Conservation (phyloP, 176 grass and related monocot species). For the Raddia guianensis region DNA sequence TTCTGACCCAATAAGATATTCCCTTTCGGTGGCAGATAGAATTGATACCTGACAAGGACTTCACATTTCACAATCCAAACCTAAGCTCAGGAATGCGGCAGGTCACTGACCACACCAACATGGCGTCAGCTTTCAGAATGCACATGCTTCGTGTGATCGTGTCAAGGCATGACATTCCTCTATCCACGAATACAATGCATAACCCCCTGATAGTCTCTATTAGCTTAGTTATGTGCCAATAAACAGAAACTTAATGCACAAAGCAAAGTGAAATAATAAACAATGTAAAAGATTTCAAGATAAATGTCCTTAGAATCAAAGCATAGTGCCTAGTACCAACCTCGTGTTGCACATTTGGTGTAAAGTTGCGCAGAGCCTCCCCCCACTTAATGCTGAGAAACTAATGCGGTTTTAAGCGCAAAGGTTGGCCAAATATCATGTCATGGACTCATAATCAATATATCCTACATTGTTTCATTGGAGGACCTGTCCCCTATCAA, state of each 20-base stretch:
- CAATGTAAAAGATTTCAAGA: slow-evolving; percentile 41
- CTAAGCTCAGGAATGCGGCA: slow-evolving; percentile 48
- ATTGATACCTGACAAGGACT: slow-evolving; percentile 39
- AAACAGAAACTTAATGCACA: slow-evolving; percentile 19
- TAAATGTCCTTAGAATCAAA: slow-evolving; percentile 58
- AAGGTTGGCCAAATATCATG: slow-evolving; percentile 27
- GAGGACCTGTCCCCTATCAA: background rate
- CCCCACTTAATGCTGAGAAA: background rate
- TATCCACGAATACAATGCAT: slow-evolving; percentile 41
- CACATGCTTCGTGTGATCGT: slow-evolving; percentile 48
- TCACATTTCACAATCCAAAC: slow-evolving; percentile 42
- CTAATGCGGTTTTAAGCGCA: background rate
- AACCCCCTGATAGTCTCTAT: slow-evolving; percentile 39
- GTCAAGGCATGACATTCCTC: slow-evolving; percentile 40
- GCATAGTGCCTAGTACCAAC: slow-evolving; percentile 52
- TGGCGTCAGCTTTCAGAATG: slow-evolving; percentile 62
- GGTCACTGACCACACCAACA: slow-evolving; percentile 45
- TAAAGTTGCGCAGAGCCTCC: slow-evolving; percentile 21
- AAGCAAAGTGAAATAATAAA: slow-evolving; percentile 40
- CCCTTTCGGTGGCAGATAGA: slow-evolving; percentile 48
- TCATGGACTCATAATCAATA: background rate
- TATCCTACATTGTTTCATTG: background rate
- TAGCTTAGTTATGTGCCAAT: slow-evolving; percentile 31
- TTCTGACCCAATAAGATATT: slow-evolving; percentile 38
- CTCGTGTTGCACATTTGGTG: slow-evolving; percentile 48